Base-by-base conservation (phyloP, 345 rosid genomes). In the Melaleuca quinquenervia region DNA sequence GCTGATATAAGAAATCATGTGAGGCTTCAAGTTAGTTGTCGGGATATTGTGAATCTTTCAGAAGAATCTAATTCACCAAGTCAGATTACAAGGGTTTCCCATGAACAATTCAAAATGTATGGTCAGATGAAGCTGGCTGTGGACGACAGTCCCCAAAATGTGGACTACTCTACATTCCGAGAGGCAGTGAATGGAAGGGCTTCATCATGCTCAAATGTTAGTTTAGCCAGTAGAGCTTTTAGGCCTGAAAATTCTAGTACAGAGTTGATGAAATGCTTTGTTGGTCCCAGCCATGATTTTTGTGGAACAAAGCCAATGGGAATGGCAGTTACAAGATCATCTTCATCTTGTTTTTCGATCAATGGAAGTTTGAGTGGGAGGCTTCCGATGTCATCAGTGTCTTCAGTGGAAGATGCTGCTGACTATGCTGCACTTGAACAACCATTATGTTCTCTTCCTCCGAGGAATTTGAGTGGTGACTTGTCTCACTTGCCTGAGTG, bases 281-380 rank as follows among this genome's bases (percentile, higher is more conserved):
- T 84, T 83, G 87, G 87, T 82, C 62, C 84, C 62, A 74, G 80
- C 53, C 88, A 32, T 82, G 90, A 85, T 60, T 87, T 84, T 89
- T 70, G 86, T 86, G 87, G 82, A 70, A 55, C 54, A 75, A 89
- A 58, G 75, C 74, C 90, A 85, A 88, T 83, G 86, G 86, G 85
- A 50, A 90, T 82, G 84, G 85, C 82, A 55, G 85, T 82, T 32
- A 87, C 82, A 29, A 20, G 89, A 86, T 78, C 88, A 14, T 86
- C 89, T 41, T 87, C 92, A 11, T 60, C 88, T 83, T 82, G 55
- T 85, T 87, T 91, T 89, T 6, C 91, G 50, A 83, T 49, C 26
- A 86, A 58, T 76, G 90, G 87, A 88, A 87, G 36, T 75, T 84
- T 80, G 10, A 86, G 88, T 78, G 82, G 84, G 82, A 87, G 86